Evolutionary conservation across 164 flowering plant species (phyloP).

Genomic region (Aristolochia fimbriata): DNA sequence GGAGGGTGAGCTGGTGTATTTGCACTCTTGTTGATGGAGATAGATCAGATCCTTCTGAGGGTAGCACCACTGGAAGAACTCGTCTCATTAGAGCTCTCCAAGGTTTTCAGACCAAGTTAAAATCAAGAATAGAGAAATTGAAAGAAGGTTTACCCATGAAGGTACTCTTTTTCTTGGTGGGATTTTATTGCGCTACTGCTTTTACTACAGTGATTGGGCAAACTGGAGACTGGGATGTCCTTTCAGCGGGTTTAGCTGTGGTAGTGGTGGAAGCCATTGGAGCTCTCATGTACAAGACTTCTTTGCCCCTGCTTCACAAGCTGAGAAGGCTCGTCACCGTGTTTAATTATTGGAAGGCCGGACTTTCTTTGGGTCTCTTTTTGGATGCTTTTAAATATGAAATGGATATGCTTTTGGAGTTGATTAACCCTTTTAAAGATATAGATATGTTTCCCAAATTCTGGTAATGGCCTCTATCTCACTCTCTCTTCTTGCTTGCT

Average conservation of each 20-base stretch:
- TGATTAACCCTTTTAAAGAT: conserved; percentile 23
- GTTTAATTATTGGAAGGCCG: conserved; percentile 92
- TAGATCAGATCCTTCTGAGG: conserved; percentile 32
- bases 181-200: conserved; percentile 92
- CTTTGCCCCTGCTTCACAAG: conserved; percentile 44
- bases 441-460: conserved; percentile 19
- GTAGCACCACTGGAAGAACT: conserved; percentile 35
- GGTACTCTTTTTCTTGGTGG: conserved; percentile 75
- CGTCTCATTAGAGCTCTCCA: conserved; percentile 49
- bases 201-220: conserved; percentile 96
- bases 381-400: conserved; percentile 89
- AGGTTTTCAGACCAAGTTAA: conserved; percentile 36
- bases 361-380: conserved; percentile 84
- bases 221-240: conserved; percentile 96
- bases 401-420: conserved; percentile 25
- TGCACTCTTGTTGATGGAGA: conserved; percentile 45
- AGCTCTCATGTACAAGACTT: conserved; percentile 72
- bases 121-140: conserved; percentile 38
- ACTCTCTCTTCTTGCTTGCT: no score
- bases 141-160: conserved; percentile 67
- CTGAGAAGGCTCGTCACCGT: conserved; percentile 43
- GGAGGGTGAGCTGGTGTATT: conserved; percentile 47
- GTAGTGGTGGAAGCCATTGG: conserved; percentile 88
- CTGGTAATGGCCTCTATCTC: conserved; percentile 8
- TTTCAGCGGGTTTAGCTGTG: conserved; percentile 89